Percentiles rank a stretch among this genome's conserved stretches.
These are phyloP conservation scores for Talaromyces wortmannii DNA, from an alignment of 495 filamentous ascomycete genomes.

Conservation along the genomic window DNA sequence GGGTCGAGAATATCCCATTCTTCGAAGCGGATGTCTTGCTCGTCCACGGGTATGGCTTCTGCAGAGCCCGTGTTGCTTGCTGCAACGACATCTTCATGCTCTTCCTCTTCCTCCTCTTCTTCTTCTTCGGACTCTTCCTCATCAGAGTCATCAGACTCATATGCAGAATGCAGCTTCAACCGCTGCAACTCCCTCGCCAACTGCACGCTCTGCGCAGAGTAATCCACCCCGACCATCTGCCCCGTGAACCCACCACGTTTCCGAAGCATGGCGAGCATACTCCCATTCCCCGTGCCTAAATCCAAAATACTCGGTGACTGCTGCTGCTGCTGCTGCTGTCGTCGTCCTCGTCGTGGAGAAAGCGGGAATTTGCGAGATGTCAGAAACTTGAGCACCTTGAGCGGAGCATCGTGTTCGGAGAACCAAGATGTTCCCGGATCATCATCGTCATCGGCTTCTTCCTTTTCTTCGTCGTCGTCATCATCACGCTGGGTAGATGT, in stretches of 20 bases:
- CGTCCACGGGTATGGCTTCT: not conserved
- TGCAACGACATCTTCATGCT: conserved; percentile 3
- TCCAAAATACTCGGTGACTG: conserved; percentile 51
- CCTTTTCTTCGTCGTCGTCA: conserved; percentile 5
- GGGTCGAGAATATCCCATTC: conserved; percentile 67
- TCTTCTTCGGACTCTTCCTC: conserved; percentile 28
- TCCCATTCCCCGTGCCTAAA: conserved; percentile 88
- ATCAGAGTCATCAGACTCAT: conserved; percentile 15
- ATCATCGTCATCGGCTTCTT: conserved; percentile 37
- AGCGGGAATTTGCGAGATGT: conserved; percentile 28
- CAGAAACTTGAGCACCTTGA: conserved; percentile 41
- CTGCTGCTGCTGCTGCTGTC: conserved; percentile 11
- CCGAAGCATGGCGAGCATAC: conserved; percentile 69
- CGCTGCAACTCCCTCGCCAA: conserved; percentile 52
- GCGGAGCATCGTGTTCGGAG: conserved; percentile 41
- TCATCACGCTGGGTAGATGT: not conserved
- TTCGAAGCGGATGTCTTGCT: conserved; percentile 50
- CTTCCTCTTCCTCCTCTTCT: conserved; percentile 4
- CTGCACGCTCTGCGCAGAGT: conserved; percentile 63
- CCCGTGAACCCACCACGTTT: conserved; percentile 54
- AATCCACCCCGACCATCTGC: conserved; percentile 79
- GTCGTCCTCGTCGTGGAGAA: conserved; percentile 13
- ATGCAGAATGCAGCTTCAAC: conserved; percentile 30
- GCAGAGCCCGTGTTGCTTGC: not conserved
- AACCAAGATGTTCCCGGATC: conserved; percentile 48